Base-by-base conservation (phyloP, 1,284 basidiomycete species). In the Bjerkandera adusta region DNA sequence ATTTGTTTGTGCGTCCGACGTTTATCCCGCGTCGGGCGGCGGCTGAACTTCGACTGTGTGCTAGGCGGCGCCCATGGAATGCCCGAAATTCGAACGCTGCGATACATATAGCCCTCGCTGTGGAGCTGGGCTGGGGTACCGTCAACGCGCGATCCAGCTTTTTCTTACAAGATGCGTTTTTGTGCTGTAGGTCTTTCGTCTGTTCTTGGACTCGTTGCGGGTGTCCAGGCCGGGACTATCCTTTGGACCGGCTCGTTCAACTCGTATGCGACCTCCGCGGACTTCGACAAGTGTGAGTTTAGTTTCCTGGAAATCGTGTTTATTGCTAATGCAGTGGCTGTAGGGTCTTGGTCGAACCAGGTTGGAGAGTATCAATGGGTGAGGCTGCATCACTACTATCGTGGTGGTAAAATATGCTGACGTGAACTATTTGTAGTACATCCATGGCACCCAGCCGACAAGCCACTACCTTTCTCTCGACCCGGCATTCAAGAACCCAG, bases 291-390 rank as follows among this genome's bases (percentile, higher is more conserved):
- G 49, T 82, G 79, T 77, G 53, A 49, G 69, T 59, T 15, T 18
- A n/a, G n/a, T n/a, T n/a, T n/a, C n/a, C n/a, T n/a, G 36, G 33
- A 15, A 13, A 12, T 32, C 7, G 33, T 37, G 24, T 11, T 18
- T 24, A 16, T 10, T 12, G 3, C 27, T 32, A 35, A 35, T 15
- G 22, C 15, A 33, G 12, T 36, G 34, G 20, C 24, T 21, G 15
- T 48, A 80, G 79, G 79, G 79, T 76, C 75, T 11, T 82, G 75
- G 74, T 65, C 73, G n/a, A 73, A 71, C 62, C 63, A 77, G 63
- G 75, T 79, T 38, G 77, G 75, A 27, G 63, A 69, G 40, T 82
- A 80, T 60, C 80, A 82, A 68, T 82, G 79, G 77, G 74, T 75
- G 56, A 52, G 30, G 22, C 7, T 10, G 10, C 34, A 20, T 21